These are phyloP conservation scores for Saturnispora quitensis DNA, from an alignment of 805 yeast species.

Conservation along the genomic window DNA sequence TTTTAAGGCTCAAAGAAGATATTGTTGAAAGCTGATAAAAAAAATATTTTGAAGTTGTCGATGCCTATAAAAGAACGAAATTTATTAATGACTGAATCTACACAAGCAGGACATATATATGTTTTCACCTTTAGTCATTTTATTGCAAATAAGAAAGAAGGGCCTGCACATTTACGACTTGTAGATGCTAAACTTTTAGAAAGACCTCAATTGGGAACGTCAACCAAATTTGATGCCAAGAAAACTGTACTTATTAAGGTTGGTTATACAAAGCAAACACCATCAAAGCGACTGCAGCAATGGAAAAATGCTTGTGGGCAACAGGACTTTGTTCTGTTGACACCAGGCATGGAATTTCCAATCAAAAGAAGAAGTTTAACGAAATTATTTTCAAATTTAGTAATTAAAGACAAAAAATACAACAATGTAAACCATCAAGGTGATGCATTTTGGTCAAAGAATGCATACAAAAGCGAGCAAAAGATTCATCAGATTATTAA, in stretches of 20 bases:
- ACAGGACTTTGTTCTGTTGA: slow-evolving; percentile 29
- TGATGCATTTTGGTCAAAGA: slow-evolving; percentile 30
- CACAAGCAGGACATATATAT: slow-evolving; percentile 36
- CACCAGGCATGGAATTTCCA: slow-evolving; percentile 23
- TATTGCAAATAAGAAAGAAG: slow-evolving; percentile 20
- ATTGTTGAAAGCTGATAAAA: not conserved
- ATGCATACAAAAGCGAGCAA: slow-evolving; percentile 32
- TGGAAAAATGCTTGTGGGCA: slow-evolving; percentile 48
- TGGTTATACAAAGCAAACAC: slow-evolving; percentile 44
- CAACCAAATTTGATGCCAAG: slow-evolving; percentile 30
- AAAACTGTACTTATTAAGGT: slow-evolving; percentile 38
- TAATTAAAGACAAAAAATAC: slow-evolving; percentile 3
- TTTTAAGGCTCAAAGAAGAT: not conserved
- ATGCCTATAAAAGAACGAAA: not conserved
- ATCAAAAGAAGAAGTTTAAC: not conserved
- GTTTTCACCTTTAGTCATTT: slow-evolving; percentile 40
- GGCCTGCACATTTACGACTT: slow-evolving; percentile 32
- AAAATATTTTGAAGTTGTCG: not conserved
- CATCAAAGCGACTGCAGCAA: slow-evolving; percentile 34
- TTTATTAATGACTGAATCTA: not conserved
- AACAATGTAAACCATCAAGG: slow-evolving; percentile 4
- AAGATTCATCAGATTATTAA: slow-evolving; percentile 33
- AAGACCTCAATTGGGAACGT: slow-evolving; percentile 17
- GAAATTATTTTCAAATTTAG: not conserved
- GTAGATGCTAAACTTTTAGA: slow-evolving; percentile 20